These are phyloP conservation scores for Ogataea degrootiae DNA, from an alignment of 805 yeast genomes.

Conservation along the genomic window DNA sequence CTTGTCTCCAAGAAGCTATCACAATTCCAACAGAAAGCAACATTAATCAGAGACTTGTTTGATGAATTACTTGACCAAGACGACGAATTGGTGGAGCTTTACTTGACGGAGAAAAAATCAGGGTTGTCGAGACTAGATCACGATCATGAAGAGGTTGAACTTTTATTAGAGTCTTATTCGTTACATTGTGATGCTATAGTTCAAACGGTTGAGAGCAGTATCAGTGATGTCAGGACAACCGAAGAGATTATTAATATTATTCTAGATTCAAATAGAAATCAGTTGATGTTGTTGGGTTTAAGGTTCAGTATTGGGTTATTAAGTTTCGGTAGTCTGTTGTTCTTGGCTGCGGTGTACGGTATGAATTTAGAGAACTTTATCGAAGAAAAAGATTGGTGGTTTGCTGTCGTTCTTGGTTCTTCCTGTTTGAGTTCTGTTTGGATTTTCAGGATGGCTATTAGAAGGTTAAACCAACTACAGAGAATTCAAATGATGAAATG, in stretches of 20 bases:
- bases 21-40: conserved; percentile 79
- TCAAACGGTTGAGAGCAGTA: conserved; percentile 74
- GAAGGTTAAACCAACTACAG: conserved; percentile 59
- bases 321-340: conserved; percentile 75
- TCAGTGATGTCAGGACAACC: conserved; percentile 82
- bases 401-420: conserved; percentile 44
- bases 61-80: conserved; percentile 86
- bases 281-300: conserved; percentile 82
- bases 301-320: conserved; percentile 79
- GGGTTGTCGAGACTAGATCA: conserved; percentile 45
- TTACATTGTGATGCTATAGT: conserved; percentile 91
- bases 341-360: conserved; percentile 84
- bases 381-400: conserved; percentile 76
- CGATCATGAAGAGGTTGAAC: conserved; percentile 84
- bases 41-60: conserved; percentile 73
- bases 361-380: conserved; percentile 93
- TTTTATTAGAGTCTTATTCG: conserved; percentile 85
- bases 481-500: conserved; percentile 44
- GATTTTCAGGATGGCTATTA: conserved; percentile 51
- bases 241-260: conserved; percentile 94
- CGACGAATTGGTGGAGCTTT: conserved; percentile 78
- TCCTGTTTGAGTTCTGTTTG: conserved; percentile 35
- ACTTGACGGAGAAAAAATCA: conserved; percentile 56
- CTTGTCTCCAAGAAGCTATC: conserved; percentile 81
- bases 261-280: conserved; percentile 89